These are phyloP conservation scores for Aurinia saxatilis DNA, from an alignment of 345 rosid genomes.

Conservation along the genomic window DNA sequence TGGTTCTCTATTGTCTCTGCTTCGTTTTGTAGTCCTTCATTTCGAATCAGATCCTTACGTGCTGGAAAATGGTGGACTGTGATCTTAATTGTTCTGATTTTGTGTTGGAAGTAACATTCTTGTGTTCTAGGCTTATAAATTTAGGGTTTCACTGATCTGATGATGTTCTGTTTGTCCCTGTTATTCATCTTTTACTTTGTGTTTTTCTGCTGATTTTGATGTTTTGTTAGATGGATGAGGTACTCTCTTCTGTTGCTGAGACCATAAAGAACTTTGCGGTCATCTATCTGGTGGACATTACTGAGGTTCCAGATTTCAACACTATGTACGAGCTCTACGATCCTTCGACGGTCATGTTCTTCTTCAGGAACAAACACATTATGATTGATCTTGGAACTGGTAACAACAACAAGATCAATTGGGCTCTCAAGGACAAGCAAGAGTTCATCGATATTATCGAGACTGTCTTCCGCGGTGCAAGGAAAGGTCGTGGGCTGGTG, in stretches of 20 bases:
- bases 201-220: not conserved
- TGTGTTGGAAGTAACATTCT: too few relatives aligned
- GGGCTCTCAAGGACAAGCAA: slow-evolving; percentile 98
- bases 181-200: too few relatives aligned
- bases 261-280: slow-evolving; percentile 95
- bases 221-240: slow-evolving; percentile 83
- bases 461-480: slow-evolving; percentile 83
- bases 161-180: too few relatives aligned
- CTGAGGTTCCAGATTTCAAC: slow-evolving; percentile 87
- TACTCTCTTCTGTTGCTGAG: slow-evolving; percentile 80
- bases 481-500: slow-evolving; percentile 93
- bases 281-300: slow-evolving; percentile 87
- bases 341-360: slow-evolving; percentile 91
- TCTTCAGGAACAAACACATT: slow-evolving; percentile 97
- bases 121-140: not conserved
- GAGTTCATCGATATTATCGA: slow-evolving; percentile 90
- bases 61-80: not conserved
- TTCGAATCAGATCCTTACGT: not conserved
- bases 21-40: not conserved
- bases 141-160: not conserved
- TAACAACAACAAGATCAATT: slow-evolving; percentile 95
- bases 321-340: slow-evolving; percentile 95
- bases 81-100: too few relatives aligned
- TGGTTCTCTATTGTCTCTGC: too few relatives aligned
- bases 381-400: slow-evolving; percentile 98